Base-by-base conservation (phyloP, 805 yeast species). In the Kodamaea neixiangensis region DNA sequence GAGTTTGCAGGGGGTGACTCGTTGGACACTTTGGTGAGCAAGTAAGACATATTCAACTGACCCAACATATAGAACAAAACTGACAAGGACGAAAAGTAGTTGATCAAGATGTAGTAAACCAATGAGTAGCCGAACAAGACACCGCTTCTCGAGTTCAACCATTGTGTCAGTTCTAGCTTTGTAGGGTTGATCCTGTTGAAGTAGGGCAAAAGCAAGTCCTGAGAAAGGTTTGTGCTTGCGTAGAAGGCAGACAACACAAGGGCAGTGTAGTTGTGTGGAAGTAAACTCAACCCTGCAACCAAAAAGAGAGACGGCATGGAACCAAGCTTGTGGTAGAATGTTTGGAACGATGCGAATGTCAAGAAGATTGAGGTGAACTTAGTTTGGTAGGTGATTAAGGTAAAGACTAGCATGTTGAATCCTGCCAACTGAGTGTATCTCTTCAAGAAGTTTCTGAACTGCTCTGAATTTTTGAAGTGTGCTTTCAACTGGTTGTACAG, bases 101-200 rank as follows among this genome's bases (percentile, higher is more conserved):
- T 63, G 48, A 80, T 62, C 45, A 79, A 60, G 48, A 67, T 54
- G 55, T 69, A 81, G 61, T 73, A 78, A 44, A 72, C 73, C 7
- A 79, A 59, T 2, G 85, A 81, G 55, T 81, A 81, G 5, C 86
- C 86, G 54, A 78, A 76, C 46, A 83, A 63, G 25, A 79, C 71
- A 0, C 86, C 86, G 49, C 78, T 81, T 37, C 87, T 69, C 11
- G 81, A 72, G 10, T 68, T 68, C 44, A 72, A 64, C 87, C 87
- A 82, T 48, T 68, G 73, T 14, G 70, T 64, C 39, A 70, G 68
- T 48, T 79, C 79, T n/a, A 64, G 55, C 4, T 59, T 60, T 3
- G 75, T 63, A 50, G 80, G 75, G 10, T 79, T 77, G 17, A 81
- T 65, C 10, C 78, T 65, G 7, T 68, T 58, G 60, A 82, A 78